These are phyloP conservation scores for Trapa incisa DNA, from an alignment of 345 rosid species.

Conservation along the genomic window DNA sequence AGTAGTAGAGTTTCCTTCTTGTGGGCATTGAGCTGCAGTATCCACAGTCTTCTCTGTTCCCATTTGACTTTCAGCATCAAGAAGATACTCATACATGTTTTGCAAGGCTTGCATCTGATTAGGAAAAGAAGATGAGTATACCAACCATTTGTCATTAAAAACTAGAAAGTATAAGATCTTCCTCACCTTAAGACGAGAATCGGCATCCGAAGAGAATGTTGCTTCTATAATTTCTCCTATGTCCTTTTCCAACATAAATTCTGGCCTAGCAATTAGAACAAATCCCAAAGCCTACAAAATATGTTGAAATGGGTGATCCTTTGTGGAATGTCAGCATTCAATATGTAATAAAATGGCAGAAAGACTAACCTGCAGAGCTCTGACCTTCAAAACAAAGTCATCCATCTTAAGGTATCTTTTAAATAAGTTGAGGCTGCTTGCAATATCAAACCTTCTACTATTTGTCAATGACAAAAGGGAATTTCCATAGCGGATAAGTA, in stretches of 20 bases:
- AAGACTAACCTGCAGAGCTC: constrained; percentile 82
- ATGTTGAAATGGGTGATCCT: neutral
- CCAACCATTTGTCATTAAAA: neutral
- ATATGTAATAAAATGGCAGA: neutral
- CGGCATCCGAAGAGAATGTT: constrained; percentile 53
- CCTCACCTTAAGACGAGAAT: constrained; percentile 75
- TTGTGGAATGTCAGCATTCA: neutral
- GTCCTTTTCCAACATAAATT: constrained; percentile 92
- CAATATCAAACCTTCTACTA: constrained; percentile 42
- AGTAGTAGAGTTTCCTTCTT: constrained; percentile 34
- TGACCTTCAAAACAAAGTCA: constrained; percentile 68
- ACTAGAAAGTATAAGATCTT: neutral
- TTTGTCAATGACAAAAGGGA: constrained; percentile 43
- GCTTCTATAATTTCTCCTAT: constrained; percentile 72
- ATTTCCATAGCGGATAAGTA: constrained; percentile 90
- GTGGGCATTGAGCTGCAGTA: constrained; percentile 24
- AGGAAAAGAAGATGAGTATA: constrained; percentile 5
- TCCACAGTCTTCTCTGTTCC: constrained; percentile 45
- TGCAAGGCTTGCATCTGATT: constrained; percentile 87
- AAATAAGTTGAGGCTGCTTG: constrained; percentile 52
- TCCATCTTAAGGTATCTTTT: constrained; percentile 67
- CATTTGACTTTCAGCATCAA: constrained; percentile 92
- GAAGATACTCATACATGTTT: constrained; percentile 87
- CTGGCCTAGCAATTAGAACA: constrained; percentile 87
- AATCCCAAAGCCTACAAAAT: constrained; percentile 80